Evolutionary conservation across 2,329 filamentous ascomycete species (phyloP).

Genomic region (Cercospora beticola): DNA sequence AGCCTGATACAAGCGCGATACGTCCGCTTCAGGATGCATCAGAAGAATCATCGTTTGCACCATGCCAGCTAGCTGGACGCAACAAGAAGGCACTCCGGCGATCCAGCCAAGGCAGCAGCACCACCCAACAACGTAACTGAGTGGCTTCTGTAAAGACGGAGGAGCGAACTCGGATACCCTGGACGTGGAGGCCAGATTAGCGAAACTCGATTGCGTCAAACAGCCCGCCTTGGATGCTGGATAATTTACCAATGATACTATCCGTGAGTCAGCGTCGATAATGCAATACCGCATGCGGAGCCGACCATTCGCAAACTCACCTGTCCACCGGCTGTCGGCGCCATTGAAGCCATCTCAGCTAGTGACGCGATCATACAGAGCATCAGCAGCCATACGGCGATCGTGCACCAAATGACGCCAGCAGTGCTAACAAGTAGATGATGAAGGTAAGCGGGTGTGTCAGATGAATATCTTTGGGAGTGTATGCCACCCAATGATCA

Average conservation of each 20-base stretch:
- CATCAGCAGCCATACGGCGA: slow-evolving; percentile 38
- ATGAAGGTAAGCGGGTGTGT: background rate
- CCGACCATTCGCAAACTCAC: background rate
- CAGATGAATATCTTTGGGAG: background rate
- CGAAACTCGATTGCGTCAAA: background rate
- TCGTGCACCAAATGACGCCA: slow-evolving; percentile 35
- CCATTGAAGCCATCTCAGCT: slow-evolving; percentile 38
- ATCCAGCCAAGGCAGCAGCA: slow-evolving; percentile 39
- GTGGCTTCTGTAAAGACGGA: slow-evolving; percentile 42
- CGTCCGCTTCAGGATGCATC: slow-evolving; percentile 30
- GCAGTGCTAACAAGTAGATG: slow-evolving; percentile 8
- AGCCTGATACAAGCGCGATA: slow-evolving; percentile 32
- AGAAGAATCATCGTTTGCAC: slow-evolving; percentile 36
- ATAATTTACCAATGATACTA: slow-evolving; percentile 28
- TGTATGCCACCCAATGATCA: background rate
- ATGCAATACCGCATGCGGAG: background rate
- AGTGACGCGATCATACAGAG: slow-evolving; percentile 36
- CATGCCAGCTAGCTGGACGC: slow-evolving; percentile 33
- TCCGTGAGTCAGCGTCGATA: slow-evolving; percentile 10
- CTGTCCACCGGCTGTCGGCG: slow-evolving; percentile 32
- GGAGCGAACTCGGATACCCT: slow-evolving; percentile 47
- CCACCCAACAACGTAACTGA: slow-evolving; percentile 50
- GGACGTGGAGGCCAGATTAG: background rate
- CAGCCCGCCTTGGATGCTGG: slow-evolving; percentile 17
- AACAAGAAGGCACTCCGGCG: slow-evolving; percentile 35